A percentile compares a stretch with the other conserved stretches of the same genome.
These are phyloP conservation scores for Breviolum minutum DNA, from an alignment of 73 alveolate species.

Conservation along the genomic window DNA sequence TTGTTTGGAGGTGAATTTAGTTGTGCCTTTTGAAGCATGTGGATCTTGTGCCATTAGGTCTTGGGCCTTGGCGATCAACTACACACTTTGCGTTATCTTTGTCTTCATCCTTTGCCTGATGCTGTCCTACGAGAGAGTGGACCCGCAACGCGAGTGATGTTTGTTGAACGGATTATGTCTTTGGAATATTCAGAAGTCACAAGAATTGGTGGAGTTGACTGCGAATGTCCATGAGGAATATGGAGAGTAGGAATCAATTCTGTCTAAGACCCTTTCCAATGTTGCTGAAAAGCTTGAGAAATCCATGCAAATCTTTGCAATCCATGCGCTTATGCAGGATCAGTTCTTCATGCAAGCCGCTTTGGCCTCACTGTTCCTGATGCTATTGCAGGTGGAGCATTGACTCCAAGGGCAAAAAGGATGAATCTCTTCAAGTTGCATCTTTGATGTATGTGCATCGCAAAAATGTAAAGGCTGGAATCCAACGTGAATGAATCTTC, in stretches of 20 bases:
- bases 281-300: no score
- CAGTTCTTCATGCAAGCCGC: constrained; percentile 85
- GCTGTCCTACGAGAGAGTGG: constrained; percentile 77
- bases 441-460: neutral
- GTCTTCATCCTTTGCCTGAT: constrained; percentile 68
- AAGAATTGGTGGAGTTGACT: neutral
- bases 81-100: constrained; percentile 44
- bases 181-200: no score
- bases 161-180: no score
- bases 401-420: neutral
- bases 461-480: neutral
- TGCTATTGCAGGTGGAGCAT: constrained; percentile 54
- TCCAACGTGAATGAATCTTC: no score
- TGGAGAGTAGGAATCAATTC: no score
- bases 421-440: neutral
- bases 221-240: no score
- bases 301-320: no score
- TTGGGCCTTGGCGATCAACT: constrained; percentile 68
- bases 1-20: no score
- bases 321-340: constrained; percentile 6
- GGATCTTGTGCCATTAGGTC: neutral
- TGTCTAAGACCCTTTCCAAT: no score
- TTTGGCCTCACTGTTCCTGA: constrained; percentile 69
- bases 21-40: no score
- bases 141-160: no score